Base-by-base conservation (phyloP, 2,329 filamentous ascomycete species). In the Penicillium brasilianum region DNA sequence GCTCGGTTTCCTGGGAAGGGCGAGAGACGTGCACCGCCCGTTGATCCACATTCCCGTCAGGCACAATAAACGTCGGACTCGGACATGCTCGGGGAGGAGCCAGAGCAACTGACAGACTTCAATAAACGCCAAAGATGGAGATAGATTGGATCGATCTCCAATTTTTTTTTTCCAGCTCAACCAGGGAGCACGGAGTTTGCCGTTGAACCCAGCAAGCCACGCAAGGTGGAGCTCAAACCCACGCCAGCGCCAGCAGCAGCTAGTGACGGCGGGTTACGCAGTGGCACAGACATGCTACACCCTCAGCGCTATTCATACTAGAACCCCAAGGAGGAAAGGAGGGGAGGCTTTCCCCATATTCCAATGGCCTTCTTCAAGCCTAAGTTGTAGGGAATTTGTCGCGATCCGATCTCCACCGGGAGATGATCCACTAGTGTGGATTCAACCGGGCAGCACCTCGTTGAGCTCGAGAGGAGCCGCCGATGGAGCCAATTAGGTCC, bases 371-470 rank as follows among this genome's bases (percentile, higher is more conserved):
- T 65, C 25, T 53, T 51, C 55, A 63, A 39, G 44, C 46, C 44
- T 39, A 22, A 43, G 41, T 43, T 54, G 51, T 56, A 59, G 55
- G 44, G 58, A 62, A 68, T 70, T 69, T 69, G 66, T 68, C 68
- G 66, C 56, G 65, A 66, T 64, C 65, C 61, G 51, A 54, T 56
- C 65, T 62, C 63, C 61, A 64, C 59, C 34, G 10, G 30, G 14
- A 25, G 41, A 30, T 16, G 57, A 59, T 60, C 58, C 39, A 56
- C 48, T 20, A 28, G 34, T 18, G 58, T 57, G 54, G 32, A 41
- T 46, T 20, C 22, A 22, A 25, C 34, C 22, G n/a, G 49, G 39
- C 30, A 10, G 41, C 14, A 49, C 30, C 34, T 52, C 22, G 36
- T 44, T 43, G 41, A 52, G 48, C 37, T 36, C 37, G 37, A 36